Evolutionary conservation across 257 asterid species (phyloP), one percentile per base, ranked within the genome.

Genomic region (Gynochthodes officinalis): DNA sequence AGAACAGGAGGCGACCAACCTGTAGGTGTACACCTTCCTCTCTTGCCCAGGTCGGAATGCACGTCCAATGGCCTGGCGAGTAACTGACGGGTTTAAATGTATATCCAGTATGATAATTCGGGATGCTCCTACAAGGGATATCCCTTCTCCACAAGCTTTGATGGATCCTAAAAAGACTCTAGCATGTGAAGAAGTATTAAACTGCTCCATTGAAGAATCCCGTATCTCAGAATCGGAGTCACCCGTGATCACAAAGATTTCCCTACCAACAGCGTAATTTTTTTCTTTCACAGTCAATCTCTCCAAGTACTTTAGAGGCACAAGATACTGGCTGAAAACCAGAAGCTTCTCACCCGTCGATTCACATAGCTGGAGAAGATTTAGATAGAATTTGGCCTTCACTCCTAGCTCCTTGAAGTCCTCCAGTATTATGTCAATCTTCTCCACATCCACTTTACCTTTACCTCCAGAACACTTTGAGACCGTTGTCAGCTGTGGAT

Each of bases 101-200:
- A 88, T 81, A 28, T 91, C 97, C 75, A 91, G 53, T 62, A 91
- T 75, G 1, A 91, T 83, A 25, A 91, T 78, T 7, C 96, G 88
- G 0, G 97, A 91, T 5, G 97, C 96, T 48, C 96, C 96, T 37
- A 89, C 93, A 1, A 91, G 87, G 33, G 96, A 89, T 70, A 91
- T 88, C 44, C 95, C 98, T 82, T 93, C 98, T 19, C 98, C 97
- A 67, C 98, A 93, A 6, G 98, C 97, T 79, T 59, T 91, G 33
- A 93, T 93, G 0, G 98, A 90, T 64, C 98, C 98, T 59, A 93
- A 91, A 74, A 93, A 89, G 27, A 93, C 98, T 19, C 89, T 83
- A 21, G 98, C 92, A 72, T 82, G 86, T 13, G 89, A 55, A 50
- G 95, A 81, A n/a, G 60, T 49, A 76, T 94, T 94, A 42, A 89